Evolutionary conservation across 345 rosid species (phyloP).

Genomic region (Cardiospermum halicacabum): DNA sequence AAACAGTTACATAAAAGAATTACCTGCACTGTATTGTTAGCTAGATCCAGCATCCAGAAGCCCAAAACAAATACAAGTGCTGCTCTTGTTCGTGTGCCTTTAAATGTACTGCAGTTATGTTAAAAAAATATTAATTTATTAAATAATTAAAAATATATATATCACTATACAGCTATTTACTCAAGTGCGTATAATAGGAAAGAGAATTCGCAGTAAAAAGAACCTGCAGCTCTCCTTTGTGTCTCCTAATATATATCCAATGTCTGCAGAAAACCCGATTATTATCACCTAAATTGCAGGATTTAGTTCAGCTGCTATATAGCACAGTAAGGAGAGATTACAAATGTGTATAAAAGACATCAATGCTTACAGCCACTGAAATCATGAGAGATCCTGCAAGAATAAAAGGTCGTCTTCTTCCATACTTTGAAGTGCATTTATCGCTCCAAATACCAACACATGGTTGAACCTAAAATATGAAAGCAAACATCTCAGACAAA

Average conservation of each 20-base stretch:
- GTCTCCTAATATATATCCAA: constrained; percentile 85
- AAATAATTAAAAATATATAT: too few species aligned
- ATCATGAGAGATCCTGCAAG: constrained; percentile 89
- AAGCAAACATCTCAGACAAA: constrained; percentile 12
- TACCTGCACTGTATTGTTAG: constrained; percentile 97
- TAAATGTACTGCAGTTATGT: constrained; percentile 61
- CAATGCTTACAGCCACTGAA: constrained; percentile 65
- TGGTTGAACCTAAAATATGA: constrained; percentile 80
- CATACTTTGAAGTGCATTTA: constrained; percentile 84
- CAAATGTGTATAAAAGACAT: constrained; percentile 8
- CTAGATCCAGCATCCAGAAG: constrained; percentile 98
- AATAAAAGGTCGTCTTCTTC: constrained; percentile 90
- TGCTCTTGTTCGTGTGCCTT: constrained; percentile 83
- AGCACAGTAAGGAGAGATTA: constrained; percentile 12
- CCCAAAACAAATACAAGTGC: constrained; percentile 85
- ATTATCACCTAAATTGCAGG: constrained; percentile 85
- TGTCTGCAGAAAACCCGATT: constrained; percentile 98
- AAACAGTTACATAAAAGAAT: constrained; percentile 10
- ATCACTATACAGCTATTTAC: constrained; percentile 3
- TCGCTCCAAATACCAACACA: constrained; percentile 99
- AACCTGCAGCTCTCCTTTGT: constrained; percentile 94
- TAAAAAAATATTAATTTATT: too few species aligned
- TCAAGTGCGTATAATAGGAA: neutral
- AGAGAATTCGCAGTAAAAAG: constrained; percentile 20
- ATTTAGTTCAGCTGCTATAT: constrained; percentile 44